Evolutionary conservation across 306 rosid species (phyloP).

Genomic region (Aeschynomene evenia): DNA sequence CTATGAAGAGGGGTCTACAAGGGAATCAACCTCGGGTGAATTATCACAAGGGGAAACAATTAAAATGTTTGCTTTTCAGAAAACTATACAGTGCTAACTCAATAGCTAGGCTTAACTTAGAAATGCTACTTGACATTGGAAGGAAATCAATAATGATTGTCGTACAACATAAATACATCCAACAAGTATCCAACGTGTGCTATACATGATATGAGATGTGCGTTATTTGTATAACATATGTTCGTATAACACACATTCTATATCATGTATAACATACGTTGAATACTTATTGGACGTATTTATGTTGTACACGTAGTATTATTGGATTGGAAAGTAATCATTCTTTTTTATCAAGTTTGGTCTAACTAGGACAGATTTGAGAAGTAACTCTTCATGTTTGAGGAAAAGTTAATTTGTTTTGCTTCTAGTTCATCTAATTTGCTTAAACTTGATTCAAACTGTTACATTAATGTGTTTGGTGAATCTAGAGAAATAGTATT

Average conservation of each 20-base stretch:
- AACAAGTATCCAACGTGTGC: too few relatives aligned
- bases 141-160: too few relatives aligned
- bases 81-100: neutral
- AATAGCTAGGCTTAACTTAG: neutral
- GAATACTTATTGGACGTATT: too few relatives aligned
- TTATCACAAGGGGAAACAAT: conserved; percentile 4
- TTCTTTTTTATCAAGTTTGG: neutral
- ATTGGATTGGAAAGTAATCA: neutral
- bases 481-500: neutral
- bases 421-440: neutral
- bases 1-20: neutral
- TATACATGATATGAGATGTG: too few relatives aligned
- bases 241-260: too few relatives aligned
- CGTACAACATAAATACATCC: too few relatives aligned
- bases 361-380: neutral
- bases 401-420: too few relatives aligned
- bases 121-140: neutral
- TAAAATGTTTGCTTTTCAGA: neutral
- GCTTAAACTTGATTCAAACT: neutral
- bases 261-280: too few relatives aligned
- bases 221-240: too few relatives aligned
- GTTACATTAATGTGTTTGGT: neutral
- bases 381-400: neutral
- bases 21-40: conserved; percentile 1
- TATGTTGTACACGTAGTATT: too few relatives aligned